Base-by-base conservation (phyloP, 2,329 filamentous ascomycete species). In the Endothia cerciana region DNA sequence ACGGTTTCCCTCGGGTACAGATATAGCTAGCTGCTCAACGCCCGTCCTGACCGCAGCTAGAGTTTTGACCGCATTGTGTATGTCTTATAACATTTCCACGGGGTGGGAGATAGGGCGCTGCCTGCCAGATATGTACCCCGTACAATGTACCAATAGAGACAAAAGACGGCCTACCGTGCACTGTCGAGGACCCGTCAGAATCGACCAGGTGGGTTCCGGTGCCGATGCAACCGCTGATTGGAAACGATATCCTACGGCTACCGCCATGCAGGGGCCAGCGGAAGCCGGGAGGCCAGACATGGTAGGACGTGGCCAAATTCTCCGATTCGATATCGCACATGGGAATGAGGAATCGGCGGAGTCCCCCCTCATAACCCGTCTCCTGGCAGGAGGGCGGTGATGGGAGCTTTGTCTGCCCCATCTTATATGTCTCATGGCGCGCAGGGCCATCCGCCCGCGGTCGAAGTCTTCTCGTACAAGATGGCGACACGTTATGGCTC, bases 171-270 rank as follows among this genome's bases (percentile, higher is more conserved):
- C 13, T 22, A 49, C 22, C 25, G 11, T n/a, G 41, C 19, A 43
- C 33, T 36, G 33, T 10, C 10, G 33, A 36, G 45, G 47, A 51
- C 47, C 47, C 22, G 25, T 51, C 47, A 19, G 33, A 43, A 30
- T 28, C 38, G 38, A 45, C 57, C 57, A 45, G 45, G 57, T 59
- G 57, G 57, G 19, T 43, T 59, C 57, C 36, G 13, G 57, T 40
- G 22, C 19, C 57, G 36, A 40, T 25, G 6, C 38, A 28, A 22
- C 10, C 25, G 40, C 40, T 59, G 57, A 59, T 59, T 59, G 57
- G 57, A 36, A 59, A 45, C 57, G 57, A 59, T 59, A 59, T 28
- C 57, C 57, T 43, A 59, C 57, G 57, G 57, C 57, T 59, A 59
- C 57, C 57, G 57, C 57, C 28, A 8, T 59, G 51, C 51, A 55